Evolutionary conservation across 306 rosid species (phyloP), one percentile per base, ranked within the genome.

Genomic region (Fragaria ananassa): DNA sequence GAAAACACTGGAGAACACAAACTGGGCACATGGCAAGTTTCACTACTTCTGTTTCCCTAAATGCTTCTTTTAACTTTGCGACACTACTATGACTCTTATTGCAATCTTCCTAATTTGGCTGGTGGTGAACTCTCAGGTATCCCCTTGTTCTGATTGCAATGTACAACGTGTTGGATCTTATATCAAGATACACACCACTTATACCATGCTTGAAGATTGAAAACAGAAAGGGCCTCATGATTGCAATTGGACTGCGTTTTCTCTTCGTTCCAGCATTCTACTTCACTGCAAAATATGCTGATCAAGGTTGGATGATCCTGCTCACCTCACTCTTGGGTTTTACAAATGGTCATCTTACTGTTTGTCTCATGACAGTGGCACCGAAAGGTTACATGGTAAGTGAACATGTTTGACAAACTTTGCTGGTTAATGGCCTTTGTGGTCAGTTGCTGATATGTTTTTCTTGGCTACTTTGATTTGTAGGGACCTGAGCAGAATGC

Each of bases 401-500:
- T 62, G 63, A 62, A 23, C 31, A 31, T 67, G 23, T 81, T 14
- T 64, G 44, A 54, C 74, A 27, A 13, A 29, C 18, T 61, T 11
- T 27, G 8, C 45, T 37, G 69, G 37, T 2, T 63, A 31, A 37
- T n/a, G 13, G 1, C 42, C 0, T 34, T 17, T 8, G 46, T 64
- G 46, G 46, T 35, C 45, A 18, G 18, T 35, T 64, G 15, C 65
- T 57, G 1, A 23, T 73, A 34, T 19, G 42, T 39, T 4, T 61
- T 70, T 61, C 21, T 25, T 57, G 14, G 21, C 5, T 63, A 6
- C n/a, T 64, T 25, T 37, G 19, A 17, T 62, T 76, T 83, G 76
- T 85, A 91, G 98, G 91, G 96, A 72, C 98, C 98, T 14, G 98
- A 93, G 71, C 97, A 93, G 71, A 93, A 93, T 85, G 98, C 96